These are phyloP conservation scores for Strobilomyces echinocephalus DNA, from an alignment of 768 basidiomycete species.

Conservation along the genomic window DNA sequence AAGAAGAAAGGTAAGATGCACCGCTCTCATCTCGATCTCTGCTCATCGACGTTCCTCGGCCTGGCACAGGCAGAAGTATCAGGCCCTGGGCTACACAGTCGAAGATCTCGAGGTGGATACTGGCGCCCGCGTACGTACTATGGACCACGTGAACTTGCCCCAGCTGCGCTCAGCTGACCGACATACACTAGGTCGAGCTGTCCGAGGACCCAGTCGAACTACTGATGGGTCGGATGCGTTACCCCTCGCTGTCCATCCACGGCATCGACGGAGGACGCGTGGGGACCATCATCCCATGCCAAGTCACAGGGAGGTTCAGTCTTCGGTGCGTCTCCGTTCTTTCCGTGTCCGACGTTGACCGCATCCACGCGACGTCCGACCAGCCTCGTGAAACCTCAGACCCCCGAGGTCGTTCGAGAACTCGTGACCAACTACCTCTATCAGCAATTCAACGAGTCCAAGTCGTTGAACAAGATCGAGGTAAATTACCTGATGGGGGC, in stretches of 20 bases:
- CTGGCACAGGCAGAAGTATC: neutral
- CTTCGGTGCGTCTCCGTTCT: neutral
- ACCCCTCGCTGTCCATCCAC: conserved; percentile 5
- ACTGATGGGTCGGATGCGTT: conserved; percentile 7
- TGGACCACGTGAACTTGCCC: neutral
- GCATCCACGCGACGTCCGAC: neutral
- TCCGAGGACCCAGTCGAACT: neutral
- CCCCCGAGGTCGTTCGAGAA: conserved; percentile 59
- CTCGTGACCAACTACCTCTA: conserved; percentile 65
- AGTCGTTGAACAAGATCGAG: conserved; percentile 69
- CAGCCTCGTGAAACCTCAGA: conserved; percentile 76
- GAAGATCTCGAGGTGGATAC: conserved; percentile 2
- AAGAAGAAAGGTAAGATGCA: conserved; percentile 30
- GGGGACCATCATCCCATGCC: conserved; percentile 1
- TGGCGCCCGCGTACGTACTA: neutral
- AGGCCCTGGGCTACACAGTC: neutral
- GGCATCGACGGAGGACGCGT: neutral
- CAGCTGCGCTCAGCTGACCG: neutral
- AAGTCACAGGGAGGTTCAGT: conserved; percentile 1
- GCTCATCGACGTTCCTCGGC: neutral
- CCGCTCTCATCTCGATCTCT: too few relatives aligned
- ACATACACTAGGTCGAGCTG: conserved; percentile 1
- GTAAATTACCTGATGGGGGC: conserved; percentile 67
- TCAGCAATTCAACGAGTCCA: conserved; percentile 73
- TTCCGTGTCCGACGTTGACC: neutral